Percentiles rank a stretch among this genome's conserved stretches.
phyloP scores from a whole-genome alignment of 257 asterid species.

The Solanum corneliomulleri region DNA sequence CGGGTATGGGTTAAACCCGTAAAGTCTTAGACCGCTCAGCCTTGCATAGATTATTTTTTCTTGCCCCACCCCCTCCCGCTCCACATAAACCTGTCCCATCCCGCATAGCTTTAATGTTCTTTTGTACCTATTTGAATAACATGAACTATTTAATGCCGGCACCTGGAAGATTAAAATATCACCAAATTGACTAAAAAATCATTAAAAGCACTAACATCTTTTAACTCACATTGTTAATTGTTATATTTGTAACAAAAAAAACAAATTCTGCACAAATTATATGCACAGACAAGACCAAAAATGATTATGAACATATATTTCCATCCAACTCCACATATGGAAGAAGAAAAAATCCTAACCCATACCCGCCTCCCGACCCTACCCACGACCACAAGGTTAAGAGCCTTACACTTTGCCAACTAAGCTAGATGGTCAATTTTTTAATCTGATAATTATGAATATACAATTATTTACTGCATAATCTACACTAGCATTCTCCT shows the following conservation, averaged over 20 bases:
- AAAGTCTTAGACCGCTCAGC: not conserved
- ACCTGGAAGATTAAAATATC: not conserved
- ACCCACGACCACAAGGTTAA: not conserved
- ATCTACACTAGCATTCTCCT: not conserved
- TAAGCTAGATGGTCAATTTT: not conserved
- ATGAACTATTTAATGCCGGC: not conserved
- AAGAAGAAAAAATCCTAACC: no score
- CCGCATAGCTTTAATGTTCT: not conserved
- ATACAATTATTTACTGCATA: not conserved
- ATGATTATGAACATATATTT: no score
- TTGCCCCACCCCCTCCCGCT: not conserved
- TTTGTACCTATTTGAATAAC: not conserved
- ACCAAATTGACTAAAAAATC: not conserved
- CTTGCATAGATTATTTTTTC: not conserved
- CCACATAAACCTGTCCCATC: not conserved
- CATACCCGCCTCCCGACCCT: no score
- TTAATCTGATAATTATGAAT: not conserved
- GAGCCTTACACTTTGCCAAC: not conserved
- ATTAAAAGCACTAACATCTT: no score
- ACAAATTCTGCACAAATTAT: no score
- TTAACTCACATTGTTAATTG: no score
- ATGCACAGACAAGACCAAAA: no score
- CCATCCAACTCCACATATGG: no score
- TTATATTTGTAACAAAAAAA: no score
- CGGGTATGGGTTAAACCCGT: not conserved